Evolutionary conservation across 352 stramenopile genomes (phyloP).

Genomic region (Phytophthora idaei): DNA sequence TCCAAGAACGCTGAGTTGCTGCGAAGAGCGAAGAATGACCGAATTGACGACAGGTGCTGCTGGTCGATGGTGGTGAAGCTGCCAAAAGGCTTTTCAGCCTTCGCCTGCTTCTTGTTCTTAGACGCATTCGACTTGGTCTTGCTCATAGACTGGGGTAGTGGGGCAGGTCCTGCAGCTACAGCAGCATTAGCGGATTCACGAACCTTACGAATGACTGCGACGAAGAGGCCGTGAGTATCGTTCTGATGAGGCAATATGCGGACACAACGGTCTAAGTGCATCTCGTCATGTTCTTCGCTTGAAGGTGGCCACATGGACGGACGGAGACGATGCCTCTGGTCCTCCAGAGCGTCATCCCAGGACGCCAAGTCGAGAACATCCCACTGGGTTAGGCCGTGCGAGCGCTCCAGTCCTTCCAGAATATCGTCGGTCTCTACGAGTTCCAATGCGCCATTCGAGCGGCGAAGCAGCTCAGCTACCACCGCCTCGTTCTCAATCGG

Average conservation of each 20-base stretch:
- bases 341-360: slow-evolving; percentile 58
- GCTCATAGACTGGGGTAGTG: slow-evolving; percentile 16
- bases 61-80: slow-evolving; percentile 58
- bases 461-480: slow-evolving; percentile 72
- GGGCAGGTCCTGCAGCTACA: slow-evolving; percentile 45
- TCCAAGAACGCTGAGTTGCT: slow-evolving; percentile 55
- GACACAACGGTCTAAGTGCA: slow-evolving; percentile 92
- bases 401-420: slow-evolving; percentile 47
- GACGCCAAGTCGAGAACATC: slow-evolving; percentile 63
- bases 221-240: slow-evolving; percentile 98
- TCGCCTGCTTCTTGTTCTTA: slow-evolving; percentile 61
- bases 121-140: slow-evolving; percentile 33
- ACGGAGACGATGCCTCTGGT: slow-evolving; percentile 60
- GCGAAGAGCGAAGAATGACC: slow-evolving; percentile 52
- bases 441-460: slow-evolving; percentile 58
- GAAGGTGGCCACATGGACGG: slow-evolving; percentile 87
- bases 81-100: slow-evolving; percentile 66
- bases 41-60: slow-evolving; percentile 42
- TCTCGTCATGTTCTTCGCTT: slow-evolving; percentile 44
- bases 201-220: slow-evolving; percentile 94
- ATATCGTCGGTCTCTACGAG: slow-evolving; percentile 57
- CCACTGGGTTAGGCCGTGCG: slow-evolving; percentile 53
- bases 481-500: slow-evolving; percentile 88
- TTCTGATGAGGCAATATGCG: slow-evolving; percentile 97
- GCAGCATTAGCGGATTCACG: slow-evolving; percentile 23